Conservation (phyloP, 148 eudicot genomes). For the Chenopodium formosanum region DNA sequence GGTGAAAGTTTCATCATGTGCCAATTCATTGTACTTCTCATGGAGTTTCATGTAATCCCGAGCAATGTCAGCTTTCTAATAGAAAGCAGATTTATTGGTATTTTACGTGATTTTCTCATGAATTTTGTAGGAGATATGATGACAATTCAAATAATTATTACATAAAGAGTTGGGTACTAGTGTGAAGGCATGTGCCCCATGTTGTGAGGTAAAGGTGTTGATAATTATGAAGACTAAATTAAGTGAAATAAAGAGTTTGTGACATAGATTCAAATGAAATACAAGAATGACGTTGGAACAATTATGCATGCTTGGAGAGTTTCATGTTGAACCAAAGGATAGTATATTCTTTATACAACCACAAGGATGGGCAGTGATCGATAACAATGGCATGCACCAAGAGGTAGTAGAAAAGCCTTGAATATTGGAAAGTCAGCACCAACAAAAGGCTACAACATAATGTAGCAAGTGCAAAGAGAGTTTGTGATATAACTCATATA, state of each 20-base stretch:
- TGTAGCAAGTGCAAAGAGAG: too few relatives aligned
- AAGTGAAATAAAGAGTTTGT: not conserved
- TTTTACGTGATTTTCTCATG: not conserved
- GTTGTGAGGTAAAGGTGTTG: not conserved
- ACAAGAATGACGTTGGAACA: not conserved
- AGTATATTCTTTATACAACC: conserved; percentile 43
- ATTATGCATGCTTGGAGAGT: conserved; percentile 86
- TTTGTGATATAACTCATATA: too few relatives aligned
- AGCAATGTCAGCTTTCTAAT: not conserved
- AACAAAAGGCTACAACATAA: not conserved
- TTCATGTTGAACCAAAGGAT: conserved; percentile 96
- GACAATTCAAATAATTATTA: not conserved
- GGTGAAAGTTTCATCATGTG: too few relatives aligned
- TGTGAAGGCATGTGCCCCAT: too few relatives aligned
- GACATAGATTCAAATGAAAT: not conserved
- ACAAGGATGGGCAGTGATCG: conserved; percentile 59
- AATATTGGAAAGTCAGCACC: not conserved
- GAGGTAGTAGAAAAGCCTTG: conserved; percentile 44
- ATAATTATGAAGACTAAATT: too few relatives aligned
- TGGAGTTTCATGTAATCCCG: not conserved
- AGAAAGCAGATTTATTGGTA: not conserved
- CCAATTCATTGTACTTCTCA: not conserved
- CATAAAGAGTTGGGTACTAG: too few relatives aligned
- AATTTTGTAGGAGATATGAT: not conserved
- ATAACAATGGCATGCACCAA: conserved; percentile 54